Percentiles rank a stretch among this genome's conserved stretches.
These are phyloP conservation scores for Pelargonium cotyledonis DNA, from an alignment of 441 rosid species.

Conservation along the genomic window DNA sequence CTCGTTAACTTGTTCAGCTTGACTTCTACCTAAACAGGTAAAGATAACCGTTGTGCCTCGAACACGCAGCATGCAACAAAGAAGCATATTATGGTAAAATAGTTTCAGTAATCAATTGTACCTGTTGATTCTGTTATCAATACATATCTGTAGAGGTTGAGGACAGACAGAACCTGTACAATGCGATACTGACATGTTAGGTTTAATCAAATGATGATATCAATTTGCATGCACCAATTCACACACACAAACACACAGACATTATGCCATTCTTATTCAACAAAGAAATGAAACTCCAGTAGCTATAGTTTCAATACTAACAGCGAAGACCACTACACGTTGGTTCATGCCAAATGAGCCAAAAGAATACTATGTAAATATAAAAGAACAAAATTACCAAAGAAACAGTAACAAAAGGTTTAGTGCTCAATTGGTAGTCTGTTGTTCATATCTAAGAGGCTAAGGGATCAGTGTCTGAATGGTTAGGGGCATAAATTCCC, in stretches of 20 bases:
- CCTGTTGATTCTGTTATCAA: slow-evolving; percentile 59
- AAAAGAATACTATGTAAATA: neutral
- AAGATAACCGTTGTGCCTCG: neutral
- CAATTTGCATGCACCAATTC: neutral
- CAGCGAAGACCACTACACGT: neutral
- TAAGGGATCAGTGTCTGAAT: neutral
- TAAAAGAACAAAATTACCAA: neutral
- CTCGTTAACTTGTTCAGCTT: neutral
- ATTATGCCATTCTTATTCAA: neutral
- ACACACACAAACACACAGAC: neutral
- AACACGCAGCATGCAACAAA: neutral
- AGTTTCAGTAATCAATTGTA: slow-evolving; percentile 20
- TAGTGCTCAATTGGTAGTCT: neutral
- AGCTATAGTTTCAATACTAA: neutral
- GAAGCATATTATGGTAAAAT: neutral
- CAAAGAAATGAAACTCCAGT: neutral
- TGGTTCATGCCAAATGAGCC: neutral
- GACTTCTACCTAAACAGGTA: neutral
- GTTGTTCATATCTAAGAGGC: neutral
- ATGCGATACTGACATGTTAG: slow-evolving; percentile 15
- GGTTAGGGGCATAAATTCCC: neutral
- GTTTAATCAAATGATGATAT: neutral
- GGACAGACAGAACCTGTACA: slow-evolving; percentile 72
- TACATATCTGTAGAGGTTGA: slow-evolving; percentile 73
- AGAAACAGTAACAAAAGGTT: neutral